Conservation (phyloP, 345 rosid species). For the sweet orange (Citrus sinensis) region DNA sequence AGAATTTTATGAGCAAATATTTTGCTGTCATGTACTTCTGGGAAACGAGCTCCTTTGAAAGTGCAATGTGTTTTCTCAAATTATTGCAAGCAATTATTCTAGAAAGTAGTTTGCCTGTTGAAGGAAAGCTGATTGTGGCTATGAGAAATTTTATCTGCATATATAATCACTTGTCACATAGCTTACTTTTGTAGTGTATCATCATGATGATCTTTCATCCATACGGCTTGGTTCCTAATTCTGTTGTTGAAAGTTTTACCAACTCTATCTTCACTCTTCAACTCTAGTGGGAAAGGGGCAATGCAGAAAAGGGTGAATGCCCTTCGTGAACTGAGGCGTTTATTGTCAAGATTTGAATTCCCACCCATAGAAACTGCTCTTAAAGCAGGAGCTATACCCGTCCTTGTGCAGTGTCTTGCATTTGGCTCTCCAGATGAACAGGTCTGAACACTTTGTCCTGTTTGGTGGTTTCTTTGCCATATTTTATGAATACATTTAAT, state of each 20-base stretch:
- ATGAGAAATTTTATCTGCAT: not conserved
- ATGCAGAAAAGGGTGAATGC: slow-evolving; percentile 79
- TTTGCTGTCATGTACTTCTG: not conserved
- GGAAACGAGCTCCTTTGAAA: not conserved
- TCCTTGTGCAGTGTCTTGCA: slow-evolving; percentile 85
- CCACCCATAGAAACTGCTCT: slow-evolving; percentile 87
- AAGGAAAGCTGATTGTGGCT: not conserved
- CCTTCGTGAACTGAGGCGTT: slow-evolving; percentile 80
- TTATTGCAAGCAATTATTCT: too few relatives aligned
- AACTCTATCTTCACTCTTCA: slow-evolving; percentile 9
- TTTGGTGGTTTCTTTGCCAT: not conserved
- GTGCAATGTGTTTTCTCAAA: not conserved
- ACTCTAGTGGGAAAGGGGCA: slow-evolving; percentile 78
- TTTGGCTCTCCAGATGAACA: slow-evolving; percentile 95
- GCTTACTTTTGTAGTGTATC: slow-evolving; percentile 1
- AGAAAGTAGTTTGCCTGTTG: not conserved
- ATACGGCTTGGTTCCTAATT: not conserved
- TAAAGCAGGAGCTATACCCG: slow-evolving; percentile 73
- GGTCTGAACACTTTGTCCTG: slow-evolving; percentile 36
- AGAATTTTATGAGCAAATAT: not conserved
- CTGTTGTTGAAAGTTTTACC: not conserved
- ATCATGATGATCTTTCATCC: not conserved
- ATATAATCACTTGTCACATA: not conserved
- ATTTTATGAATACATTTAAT: not conserved
- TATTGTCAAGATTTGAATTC: slow-evolving; percentile 75